Conservation (phyloP, 257 asterid genomes). For the Solanum sejunctum region DNA sequence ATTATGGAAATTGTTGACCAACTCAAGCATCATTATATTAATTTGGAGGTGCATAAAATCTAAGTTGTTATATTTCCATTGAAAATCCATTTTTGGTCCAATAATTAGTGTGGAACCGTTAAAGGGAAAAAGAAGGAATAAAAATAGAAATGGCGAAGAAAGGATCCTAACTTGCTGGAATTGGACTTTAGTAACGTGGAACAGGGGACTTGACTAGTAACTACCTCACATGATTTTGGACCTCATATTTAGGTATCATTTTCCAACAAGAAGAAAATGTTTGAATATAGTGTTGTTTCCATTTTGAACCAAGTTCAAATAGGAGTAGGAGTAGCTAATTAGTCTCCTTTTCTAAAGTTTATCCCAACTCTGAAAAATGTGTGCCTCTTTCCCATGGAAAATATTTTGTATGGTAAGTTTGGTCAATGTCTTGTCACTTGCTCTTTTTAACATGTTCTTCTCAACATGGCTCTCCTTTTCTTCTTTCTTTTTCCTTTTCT, state of each 20-base stretch:
- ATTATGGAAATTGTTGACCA: neutral
- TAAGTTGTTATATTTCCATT: neutral
- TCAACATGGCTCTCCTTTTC: constrained; percentile 25
- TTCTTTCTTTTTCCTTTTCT: constrained; percentile 15
- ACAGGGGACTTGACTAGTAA: constrained; percentile 41
- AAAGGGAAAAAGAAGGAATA: neutral
- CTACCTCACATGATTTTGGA: constrained; percentile 39
- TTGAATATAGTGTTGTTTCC: neutral
- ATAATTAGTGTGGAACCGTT: neutral
- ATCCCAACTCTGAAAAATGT: constrained; percentile 12
- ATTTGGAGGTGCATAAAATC: neutral
- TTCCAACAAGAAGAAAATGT: neutral
- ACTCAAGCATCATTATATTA: neutral
- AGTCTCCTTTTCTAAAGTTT: neutral
- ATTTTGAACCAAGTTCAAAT: neutral
- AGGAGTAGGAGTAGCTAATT: neutral
- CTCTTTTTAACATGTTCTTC: constrained; percentile 20
- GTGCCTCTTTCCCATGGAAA: neutral
- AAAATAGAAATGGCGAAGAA: neutral
- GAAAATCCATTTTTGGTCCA: neutral
- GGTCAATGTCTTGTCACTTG: constrained; percentile 38
- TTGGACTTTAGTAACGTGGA: constrained; percentile 14
- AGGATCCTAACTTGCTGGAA: neutral
- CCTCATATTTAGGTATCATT: constrained; percentile 11
- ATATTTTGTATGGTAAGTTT: constrained; percentile 16